Conservation (phyloP, 1,284 basidiomycete species). For the Schizophyllum amplum region DNA sequence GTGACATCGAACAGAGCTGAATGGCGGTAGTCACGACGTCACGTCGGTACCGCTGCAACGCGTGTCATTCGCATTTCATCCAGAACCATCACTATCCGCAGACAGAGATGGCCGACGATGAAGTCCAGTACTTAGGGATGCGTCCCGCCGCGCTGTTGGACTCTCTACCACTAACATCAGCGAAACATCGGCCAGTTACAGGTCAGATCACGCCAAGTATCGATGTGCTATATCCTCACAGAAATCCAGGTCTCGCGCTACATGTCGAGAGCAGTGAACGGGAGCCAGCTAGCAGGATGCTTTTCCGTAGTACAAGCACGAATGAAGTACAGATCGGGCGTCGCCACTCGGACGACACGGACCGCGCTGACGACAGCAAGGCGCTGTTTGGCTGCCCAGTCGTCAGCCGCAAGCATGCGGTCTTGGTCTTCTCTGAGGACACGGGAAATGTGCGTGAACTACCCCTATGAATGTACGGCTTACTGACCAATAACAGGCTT, state of each 20-base stretch:
- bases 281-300: slow-evolving; percentile 27
- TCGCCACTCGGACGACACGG: slow-evolving; percentile 28
- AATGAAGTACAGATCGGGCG: slow-evolving; percentile 50
- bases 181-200: neutral
- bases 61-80: neutral
- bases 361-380: slow-evolving; percentile 22
- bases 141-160: neutral
- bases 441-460: slow-evolving; percentile 42
- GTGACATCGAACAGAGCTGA: too few species aligned
- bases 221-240: neutral
- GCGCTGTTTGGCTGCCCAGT: slow-evolving; percentile 57
- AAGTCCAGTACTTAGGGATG: neutral
- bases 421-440: slow-evolving; percentile 48
- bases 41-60: too few species aligned
- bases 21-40: neutral
- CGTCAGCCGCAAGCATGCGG: slow-evolving; percentile 58
- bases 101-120: neutral
- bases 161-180: neutral
- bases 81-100: neutral
- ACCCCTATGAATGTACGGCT: neutral
- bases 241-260: slow-evolving; percentile 34
- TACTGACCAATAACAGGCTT: slow-evolving; percentile 28
- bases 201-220: neutral
- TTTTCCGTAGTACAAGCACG: slow-evolving; percentile 34
- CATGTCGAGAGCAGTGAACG: slow-evolving; percentile 35